Base-by-base conservation (phyloP, 2,329 filamentous ascomycete species). In the Helicocarpus griseus region DNA sequence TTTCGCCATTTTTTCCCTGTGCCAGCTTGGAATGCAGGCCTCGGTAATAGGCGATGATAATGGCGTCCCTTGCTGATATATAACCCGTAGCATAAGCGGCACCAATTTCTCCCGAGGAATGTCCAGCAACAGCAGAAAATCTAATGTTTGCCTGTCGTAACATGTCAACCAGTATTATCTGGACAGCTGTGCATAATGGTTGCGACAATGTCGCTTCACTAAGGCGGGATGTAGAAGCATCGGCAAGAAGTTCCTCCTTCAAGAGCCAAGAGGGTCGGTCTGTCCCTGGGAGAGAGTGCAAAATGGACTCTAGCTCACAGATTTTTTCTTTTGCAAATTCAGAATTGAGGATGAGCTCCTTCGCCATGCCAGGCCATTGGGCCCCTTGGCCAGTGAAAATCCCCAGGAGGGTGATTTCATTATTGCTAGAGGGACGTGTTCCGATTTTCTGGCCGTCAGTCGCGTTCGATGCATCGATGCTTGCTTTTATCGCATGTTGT, bases 31-130 rank as follows among this genome's bases (percentile, higher is more conserved):
- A 22, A 29, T 47, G 29, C 8, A 47, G 24, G 5, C 57, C 60
- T 52, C 69, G 51, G 53, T 64, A 55, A 57, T 80, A 82, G 1
- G 78, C 77, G 13, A 77, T 69, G 1, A 69, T 64, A 61, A 68
- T 59, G 17, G 66, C 67, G 24, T 65, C 63, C 14, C 64, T 57
- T 2, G 61, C 60, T 7, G 61, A 58, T 0, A 73, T 48, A 11
- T 62, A 56, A 2, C 68, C 56, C 13, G 55, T 51, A 31, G 57
- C 56, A 45, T 57, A 58, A 9, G 56, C 56, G 11, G 56, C 56
- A 39, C 48, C 51, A 47, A 58, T 58, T 40, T 58, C 56, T 5
- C 56, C 56, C 9, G 50, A 53, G 6, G 55, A 57, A 49, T 58
- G 56, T 14, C 56, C 56, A 6, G 56, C 44, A 9, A 55, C 55